Percentiles rank a stretch among this genome's conserved stretches.
Conservation (phyloP, 2,329 filamentous ascomycete genomes). For the Ceratocystis cacaofunesta region DNA sequence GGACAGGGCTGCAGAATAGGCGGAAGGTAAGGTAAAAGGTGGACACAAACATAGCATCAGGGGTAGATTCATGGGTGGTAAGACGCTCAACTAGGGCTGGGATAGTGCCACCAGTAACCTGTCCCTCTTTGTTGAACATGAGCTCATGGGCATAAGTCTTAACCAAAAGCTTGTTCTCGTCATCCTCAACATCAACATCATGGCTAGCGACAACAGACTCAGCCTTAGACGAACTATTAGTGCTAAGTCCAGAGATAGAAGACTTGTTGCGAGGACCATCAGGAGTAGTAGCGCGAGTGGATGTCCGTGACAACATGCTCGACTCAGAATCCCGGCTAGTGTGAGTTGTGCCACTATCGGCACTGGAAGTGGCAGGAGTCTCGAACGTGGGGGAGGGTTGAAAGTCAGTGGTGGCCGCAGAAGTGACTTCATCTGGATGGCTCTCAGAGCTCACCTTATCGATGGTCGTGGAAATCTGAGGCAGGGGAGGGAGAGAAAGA, state of each 20-base stretch:
- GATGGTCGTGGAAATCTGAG: constrained; percentile 39
- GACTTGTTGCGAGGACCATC: constrained; percentile 49
- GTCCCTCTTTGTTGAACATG: constrained; percentile 84
- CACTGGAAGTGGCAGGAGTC: constrained; percentile 59
- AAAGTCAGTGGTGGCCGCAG: constrained; percentile 27
- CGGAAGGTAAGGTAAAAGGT: constrained; percentile 95
- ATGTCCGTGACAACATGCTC: constrained; percentile 65
- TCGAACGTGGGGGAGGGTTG: constrained; percentile 44
- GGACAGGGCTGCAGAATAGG: constrained; percentile 68
- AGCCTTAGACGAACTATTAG: constrained; percentile 41
- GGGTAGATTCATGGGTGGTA: constrained; percentile 82
- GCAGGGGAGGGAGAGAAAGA: constrained; percentile 39
- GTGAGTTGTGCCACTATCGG: constrained; percentile 65
- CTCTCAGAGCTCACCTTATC: constrained; percentile 36
- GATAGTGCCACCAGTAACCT: constrained; percentile 83
- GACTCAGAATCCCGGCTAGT: constrained; percentile 67
- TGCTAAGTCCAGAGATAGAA: constrained; percentile 54
- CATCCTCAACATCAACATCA: constrained; percentile 64
- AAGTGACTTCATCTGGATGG: constrained; percentile 17
- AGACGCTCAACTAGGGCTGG: constrained; percentile 86
- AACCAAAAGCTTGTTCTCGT: constrained; percentile 72
- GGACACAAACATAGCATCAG: constrained; percentile 79
- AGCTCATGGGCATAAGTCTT: constrained; percentile 86
- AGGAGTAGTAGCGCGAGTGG: constrained; percentile 77
- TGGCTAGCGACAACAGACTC: constrained; percentile 26